Conservation (phyloP, 495 filamentous ascomycete species). For the Trichocladium uniseriatum region DNA sequence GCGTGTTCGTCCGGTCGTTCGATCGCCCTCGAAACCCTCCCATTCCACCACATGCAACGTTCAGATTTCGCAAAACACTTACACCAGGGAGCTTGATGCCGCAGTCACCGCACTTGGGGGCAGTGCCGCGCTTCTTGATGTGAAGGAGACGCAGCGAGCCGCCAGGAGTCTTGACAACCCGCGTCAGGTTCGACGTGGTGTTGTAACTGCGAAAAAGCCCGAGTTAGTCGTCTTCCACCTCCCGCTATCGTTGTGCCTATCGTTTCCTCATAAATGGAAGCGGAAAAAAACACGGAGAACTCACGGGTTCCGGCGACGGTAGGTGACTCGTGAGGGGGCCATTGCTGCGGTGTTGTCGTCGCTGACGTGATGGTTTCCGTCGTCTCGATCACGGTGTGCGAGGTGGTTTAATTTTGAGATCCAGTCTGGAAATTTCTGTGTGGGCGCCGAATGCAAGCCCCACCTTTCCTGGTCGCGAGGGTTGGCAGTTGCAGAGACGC, state of each 20-base stretch:
- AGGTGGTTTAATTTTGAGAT: slow-evolving; percentile 39
- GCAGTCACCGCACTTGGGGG: slow-evolving; percentile 98
- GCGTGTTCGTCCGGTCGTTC: slow-evolving; percentile 4
- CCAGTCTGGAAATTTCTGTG: slow-evolving; percentile 32
- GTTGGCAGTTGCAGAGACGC: slow-evolving; percentile 2
- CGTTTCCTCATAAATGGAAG: not conserved
- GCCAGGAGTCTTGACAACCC: slow-evolving; percentile 92
- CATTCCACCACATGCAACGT: not conserved
- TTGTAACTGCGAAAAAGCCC: slow-evolving; percentile 61
- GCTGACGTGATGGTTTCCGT: slow-evolving; percentile 39
- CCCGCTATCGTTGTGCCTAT: slow-evolving; percentile 4
- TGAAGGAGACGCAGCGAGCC: slow-evolving; percentile 90
- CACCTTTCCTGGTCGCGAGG: slow-evolving; percentile 14
- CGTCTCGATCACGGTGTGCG: slow-evolving; percentile 38
- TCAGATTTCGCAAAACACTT: slow-evolving; percentile 39
- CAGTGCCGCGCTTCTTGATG: slow-evolving; percentile 96
- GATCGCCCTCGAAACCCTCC: not conserved
- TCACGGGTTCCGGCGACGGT: slow-evolving; percentile 89
- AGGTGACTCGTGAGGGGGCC: slow-evolving; percentile 47
- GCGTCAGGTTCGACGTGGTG: slow-evolving; percentile 92
- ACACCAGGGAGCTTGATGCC: slow-evolving; percentile 90
- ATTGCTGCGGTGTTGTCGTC: slow-evolving; percentile 54
- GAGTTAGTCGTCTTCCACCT: slow-evolving; percentile 17
- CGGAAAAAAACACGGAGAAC: slow-evolving; percentile 29
- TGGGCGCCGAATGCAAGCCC: slow-evolving; percentile 26